Percentiles rank a stretch among this genome's conserved stretches.
phyloP scores from a whole-genome alignment of 257 asterid species.

The Nicotiana tabacum region DNA sequence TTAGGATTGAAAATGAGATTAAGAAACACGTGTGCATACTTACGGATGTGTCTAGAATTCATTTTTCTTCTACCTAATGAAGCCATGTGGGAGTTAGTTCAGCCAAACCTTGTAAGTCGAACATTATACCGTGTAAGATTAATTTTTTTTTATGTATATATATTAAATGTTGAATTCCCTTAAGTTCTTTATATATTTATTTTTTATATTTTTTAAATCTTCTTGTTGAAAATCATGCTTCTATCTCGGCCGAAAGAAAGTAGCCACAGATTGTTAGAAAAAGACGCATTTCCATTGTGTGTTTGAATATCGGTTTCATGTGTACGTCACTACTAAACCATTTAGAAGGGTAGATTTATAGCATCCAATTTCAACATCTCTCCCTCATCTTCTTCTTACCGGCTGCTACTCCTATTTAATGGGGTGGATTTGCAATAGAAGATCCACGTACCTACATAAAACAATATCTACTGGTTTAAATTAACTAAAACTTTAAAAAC shows the following conservation, averaged over 20 bases:
- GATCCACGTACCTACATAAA: neutral
- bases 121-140: too few species aligned
- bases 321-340: neutral
- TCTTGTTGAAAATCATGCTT: too few species aligned
- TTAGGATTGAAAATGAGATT: neutral
- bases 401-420: too few species aligned
- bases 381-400: neutral
- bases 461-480: neutral
- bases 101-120: too few species aligned
- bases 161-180: too few species aligned
- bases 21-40: neutral
- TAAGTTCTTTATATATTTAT: too few species aligned
- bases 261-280: neutral
- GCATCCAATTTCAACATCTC: neutral
- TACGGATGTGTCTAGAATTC: neutral
- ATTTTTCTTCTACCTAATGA: neutral
- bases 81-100: neutral
- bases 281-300: neutral
- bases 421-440: neutral
- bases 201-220: too few species aligned
- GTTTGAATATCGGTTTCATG: neutral
- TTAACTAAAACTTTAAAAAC: neutral
- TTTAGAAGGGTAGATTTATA: neutral
- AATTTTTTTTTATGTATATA: too few species aligned
- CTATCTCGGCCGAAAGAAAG: neutral